Evolutionary conservation across 176 grass and related monocot genomes (phyloP).

Genomic region (Triticum dicoccoides): DNA sequence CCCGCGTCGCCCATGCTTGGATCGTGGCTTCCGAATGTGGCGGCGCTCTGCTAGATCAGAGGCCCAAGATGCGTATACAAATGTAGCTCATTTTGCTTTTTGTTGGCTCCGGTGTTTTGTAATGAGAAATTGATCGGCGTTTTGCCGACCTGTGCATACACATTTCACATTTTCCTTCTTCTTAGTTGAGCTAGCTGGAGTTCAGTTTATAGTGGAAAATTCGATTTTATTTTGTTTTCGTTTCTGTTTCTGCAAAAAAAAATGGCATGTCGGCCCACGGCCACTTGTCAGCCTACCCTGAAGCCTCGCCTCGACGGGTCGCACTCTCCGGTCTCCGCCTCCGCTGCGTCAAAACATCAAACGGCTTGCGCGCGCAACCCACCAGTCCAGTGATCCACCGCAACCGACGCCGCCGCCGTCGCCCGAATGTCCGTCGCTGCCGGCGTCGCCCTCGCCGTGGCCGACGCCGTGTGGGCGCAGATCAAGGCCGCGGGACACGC

Average conservation of each 20-base stretch:
- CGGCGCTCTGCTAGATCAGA: not conserved
- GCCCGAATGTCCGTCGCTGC: conserved; percentile 8
- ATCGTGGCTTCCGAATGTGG: not conserved
- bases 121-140: conserved; percentile 20
- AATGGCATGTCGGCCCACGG: not conserved
- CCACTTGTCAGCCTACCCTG: not conserved
- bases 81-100: conserved; percentile 37
- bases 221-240: not conserved
- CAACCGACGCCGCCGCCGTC: not conserved
- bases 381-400: not conserved
- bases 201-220: not conserved
- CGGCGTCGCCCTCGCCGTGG: conserved; percentile 45
- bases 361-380: conserved; percentile 16
- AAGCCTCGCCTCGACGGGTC: not conserved
- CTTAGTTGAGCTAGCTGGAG: not conserved
- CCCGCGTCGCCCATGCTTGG: not conserved
- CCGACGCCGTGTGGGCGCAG: conserved; percentile 59
- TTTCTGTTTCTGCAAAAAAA: not conserved
- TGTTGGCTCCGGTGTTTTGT: conserved; percentile 12
- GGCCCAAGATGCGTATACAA: conserved; percentile 21
- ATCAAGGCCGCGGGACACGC: conserved; percentile 55
- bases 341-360: conserved; percentile 37
- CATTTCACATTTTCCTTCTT: not conserved
- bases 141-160: conserved; percentile 2
- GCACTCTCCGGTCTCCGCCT: not conserved